A percentile compares a stretch with the other conserved stretches of the same genome.
Conservation (phyloP, 228 moss, liverwort and hornwort species). For the Sphagnum magellanicum region DNA sequence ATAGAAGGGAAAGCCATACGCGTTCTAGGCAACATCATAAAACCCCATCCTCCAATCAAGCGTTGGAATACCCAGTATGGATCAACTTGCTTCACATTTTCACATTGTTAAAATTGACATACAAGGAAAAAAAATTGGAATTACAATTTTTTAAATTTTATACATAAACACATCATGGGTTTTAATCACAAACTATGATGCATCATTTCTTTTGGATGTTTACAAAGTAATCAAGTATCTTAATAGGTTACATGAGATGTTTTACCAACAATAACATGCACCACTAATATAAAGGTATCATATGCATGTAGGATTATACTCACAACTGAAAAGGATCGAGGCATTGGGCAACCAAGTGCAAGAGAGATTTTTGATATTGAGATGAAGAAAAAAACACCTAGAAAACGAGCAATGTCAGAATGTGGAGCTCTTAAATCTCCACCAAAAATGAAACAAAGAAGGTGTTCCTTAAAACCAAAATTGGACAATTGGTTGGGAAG, state of each 20-base stretch:
- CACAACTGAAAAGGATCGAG: slow-evolving; percentile 16
- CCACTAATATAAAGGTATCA: no score
- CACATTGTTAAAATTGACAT: no score
- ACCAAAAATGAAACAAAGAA: slow-evolving; percentile 19
- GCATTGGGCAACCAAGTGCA: slow-evolving; percentile 18
- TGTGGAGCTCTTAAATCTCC: slow-evolving; percentile 29
- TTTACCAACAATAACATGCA: no score
- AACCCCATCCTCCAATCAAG: slow-evolving; percentile 19
- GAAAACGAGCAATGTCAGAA: slow-evolving; percentile 32
- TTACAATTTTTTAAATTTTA: no score
- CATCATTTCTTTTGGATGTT: no score
- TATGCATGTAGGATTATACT: slow-evolving; percentile 1
- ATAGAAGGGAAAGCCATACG: slow-evolving; percentile 24
- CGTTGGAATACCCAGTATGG: slow-evolving; percentile 16
- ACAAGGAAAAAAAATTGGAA: no score
- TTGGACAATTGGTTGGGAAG: slow-evolving; percentile 42
- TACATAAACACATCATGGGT: no score
- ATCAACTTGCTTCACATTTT: no score
- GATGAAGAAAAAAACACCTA: slow-evolving; percentile 20
- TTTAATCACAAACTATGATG: no score
- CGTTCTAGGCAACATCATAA: slow-evolving; percentile 27
- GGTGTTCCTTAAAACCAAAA: slow-evolving; percentile 32
- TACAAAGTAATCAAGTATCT: no score
- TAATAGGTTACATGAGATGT: no score
- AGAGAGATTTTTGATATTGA: slow-evolving; percentile 25